Evolutionary conservation across 106 monocot genomes (phyloP).

Genomic region (Xerophyta viscosa): DNA sequence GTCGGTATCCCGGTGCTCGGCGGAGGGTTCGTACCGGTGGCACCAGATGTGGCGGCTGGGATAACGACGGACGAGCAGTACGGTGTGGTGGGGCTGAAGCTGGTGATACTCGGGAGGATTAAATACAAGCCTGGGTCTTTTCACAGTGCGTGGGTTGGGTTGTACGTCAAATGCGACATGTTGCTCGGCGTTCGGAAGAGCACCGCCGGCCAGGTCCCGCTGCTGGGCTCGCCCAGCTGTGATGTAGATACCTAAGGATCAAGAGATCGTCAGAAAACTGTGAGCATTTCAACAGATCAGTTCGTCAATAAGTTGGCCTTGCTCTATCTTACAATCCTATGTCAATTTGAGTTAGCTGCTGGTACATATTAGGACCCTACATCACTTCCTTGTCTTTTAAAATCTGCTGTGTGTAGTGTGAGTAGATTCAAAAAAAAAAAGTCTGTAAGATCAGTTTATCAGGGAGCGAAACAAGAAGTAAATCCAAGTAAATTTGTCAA

Average conservation of each 20-base stretch:
- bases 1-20: conserved; percentile 52
- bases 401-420: too few relatives aligned
- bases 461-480: too few relatives aligned
- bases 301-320: not conserved
- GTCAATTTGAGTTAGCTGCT: too few relatives aligned
- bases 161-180: conserved; percentile 57
- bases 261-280: not conserved
- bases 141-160: conserved; percentile 35
- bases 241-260: conserved; percentile 23
- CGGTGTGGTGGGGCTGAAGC: conserved; percentile 40
- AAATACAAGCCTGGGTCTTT: conserved; percentile 59
- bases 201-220: conserved; percentile 30
- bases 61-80: conserved; percentile 33
- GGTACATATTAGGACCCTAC: too few relatives aligned
- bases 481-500: too few relatives aligned
- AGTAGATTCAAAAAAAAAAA: too few relatives aligned
- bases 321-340: too few relatives aligned
- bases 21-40: conserved; percentile 26
- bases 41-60: conserved; percentile 30
- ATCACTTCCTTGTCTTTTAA: too few relatives aligned
- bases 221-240: conserved; percentile 52
- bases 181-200: conserved; percentile 38
- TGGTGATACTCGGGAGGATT: conserved; percentile 52
- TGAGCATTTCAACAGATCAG: not conserved
- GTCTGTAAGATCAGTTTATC: too few relatives aligned